phyloP scores from a whole-genome alignment of 2,329 filamentous ascomycete species.

The Didymella segeticola region DNA sequence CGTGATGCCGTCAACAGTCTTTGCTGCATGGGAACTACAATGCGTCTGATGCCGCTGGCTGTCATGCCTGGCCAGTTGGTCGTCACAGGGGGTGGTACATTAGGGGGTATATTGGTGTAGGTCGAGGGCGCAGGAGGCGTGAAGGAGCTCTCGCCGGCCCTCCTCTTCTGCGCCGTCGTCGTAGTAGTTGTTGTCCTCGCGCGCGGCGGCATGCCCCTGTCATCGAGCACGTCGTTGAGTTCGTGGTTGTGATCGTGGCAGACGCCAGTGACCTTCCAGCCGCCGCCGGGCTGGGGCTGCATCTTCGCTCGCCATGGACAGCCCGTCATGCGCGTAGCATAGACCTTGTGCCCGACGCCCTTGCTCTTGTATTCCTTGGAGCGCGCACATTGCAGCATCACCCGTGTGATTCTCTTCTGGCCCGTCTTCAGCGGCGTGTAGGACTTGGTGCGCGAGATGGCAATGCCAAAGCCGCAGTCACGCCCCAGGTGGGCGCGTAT shows the following conservation, averaged over 20 bases:
- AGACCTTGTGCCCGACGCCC: conserved; percentile 13
- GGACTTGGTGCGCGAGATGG: conserved; percentile 22
- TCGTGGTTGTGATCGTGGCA: conserved; percentile 21
- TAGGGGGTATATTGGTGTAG: conserved; percentile 11
- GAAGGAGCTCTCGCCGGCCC: background rate
- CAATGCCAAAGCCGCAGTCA: conserved; percentile 21
- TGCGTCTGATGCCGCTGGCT: conserved; percentile 14
- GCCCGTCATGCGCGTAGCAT: conserved; percentile 20
- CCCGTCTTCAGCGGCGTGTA: conserved; percentile 20
- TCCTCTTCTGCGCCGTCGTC: background rate
- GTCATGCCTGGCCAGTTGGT: conserved; percentile 16
- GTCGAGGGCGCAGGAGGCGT: conserved; percentile 11
- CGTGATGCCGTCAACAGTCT: conserved; percentile 15
- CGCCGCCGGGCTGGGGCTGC: conserved; percentile 18
- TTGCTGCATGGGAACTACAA: conserved; percentile 17
- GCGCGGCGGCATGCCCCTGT: conserved; percentile 22
- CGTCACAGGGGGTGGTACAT: background rate
- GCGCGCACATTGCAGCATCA: conserved; percentile 21
- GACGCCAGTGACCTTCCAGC: conserved; percentile 15
- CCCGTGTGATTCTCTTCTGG: conserved; percentile 18
- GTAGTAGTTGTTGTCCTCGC: conserved; percentile 8
- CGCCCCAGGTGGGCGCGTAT: conserved; percentile 20
- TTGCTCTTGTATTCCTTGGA: conserved; percentile 25
- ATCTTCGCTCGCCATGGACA: conserved; percentile 22
- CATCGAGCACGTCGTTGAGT: conserved; percentile 18